A percentile compares a stretch with the other conserved stretches of the same genome.
phyloP scores from a whole-genome alignment of 1,284 basidiomycete genomes.

The Puccinia polysora region DNA sequence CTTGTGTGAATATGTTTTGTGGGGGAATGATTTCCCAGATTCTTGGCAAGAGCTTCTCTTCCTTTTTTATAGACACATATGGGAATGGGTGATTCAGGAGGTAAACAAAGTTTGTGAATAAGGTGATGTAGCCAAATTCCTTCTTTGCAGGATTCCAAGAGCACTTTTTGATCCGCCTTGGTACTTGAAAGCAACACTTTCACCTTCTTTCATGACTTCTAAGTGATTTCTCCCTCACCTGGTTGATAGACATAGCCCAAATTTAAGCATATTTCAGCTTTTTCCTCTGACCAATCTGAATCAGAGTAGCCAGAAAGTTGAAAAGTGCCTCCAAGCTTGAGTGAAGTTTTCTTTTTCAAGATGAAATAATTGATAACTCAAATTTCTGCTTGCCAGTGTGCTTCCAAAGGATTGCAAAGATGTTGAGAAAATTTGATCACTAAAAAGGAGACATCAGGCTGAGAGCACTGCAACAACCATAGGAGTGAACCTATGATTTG shows the following conservation, averaged over 20 bases:
- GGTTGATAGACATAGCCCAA: background rate
- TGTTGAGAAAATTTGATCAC: background rate
- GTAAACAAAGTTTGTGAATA: background rate
- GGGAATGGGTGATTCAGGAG: background rate
- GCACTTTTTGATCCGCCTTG: background rate
- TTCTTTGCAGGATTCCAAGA: background rate
- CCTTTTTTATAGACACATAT: background rate
- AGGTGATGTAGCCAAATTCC: background rate
- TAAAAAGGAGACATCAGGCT: no score
- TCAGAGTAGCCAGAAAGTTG: background rate
- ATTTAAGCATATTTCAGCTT: background rate
- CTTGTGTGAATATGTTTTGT: background rate
- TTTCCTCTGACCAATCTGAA: conserved; percentile 12
- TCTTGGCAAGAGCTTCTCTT: background rate
- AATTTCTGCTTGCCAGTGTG: background rate
- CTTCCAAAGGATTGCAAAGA: background rate
- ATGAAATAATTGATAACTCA: background rate
- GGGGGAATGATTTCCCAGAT: background rate
- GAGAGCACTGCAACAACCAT: no score
- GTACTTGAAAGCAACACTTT: background rate
- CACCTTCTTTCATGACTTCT: background rate
- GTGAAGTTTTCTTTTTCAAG: background rate
- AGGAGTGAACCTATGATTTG: no score
- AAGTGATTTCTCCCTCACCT: background rate
- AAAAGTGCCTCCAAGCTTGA: background rate